phyloP scores from a whole-genome alignment of 164 flowering plant species.

The Brasenia schreberi region DNA sequence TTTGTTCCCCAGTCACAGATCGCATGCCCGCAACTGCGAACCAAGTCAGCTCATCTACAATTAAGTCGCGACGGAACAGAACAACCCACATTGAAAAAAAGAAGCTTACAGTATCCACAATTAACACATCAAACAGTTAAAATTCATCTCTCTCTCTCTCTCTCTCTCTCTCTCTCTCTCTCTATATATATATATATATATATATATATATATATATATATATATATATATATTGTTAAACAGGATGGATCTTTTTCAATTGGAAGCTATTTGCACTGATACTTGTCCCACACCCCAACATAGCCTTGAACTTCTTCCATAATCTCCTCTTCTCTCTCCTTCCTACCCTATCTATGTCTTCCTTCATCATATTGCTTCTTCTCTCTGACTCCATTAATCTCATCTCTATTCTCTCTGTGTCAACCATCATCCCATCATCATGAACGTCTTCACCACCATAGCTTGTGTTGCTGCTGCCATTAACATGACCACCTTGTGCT shows the following conservation, averaged over 20 bases:
- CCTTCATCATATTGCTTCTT: slow-evolving; percentile 19
- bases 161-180: no score
- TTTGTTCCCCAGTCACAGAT: no score
- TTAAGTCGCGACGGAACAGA: no score
- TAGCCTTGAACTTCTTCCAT: slow-evolving; percentile 73
- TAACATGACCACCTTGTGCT: slow-evolving; percentile 6
- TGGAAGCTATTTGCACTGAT: background rate
- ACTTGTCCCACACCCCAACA: slow-evolving; percentile 35
- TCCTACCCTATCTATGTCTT: slow-evolving; percentile 26
- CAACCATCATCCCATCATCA: slow-evolving; percentile 18
- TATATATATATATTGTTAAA: no score
- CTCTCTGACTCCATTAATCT: slow-evolving; percentile 1
- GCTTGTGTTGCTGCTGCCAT: slow-evolving; percentile 13
- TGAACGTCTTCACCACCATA: background rate
- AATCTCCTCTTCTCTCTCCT: slow-evolving; percentile 18
- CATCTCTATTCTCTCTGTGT: slow-evolving; percentile 16
- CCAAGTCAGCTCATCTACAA: no score
- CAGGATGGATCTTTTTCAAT: background rate
- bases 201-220: no score
- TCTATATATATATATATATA: no score
- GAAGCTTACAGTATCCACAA: no score
- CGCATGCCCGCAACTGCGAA: no score
- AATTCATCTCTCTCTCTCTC: no score
- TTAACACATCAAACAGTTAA: no score
- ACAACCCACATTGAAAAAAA: no score